Evolutionary conservation across 2,329 filamentous ascomycete species (phyloP).

Genomic region (Pseudohalonectria lignicola): DNA sequence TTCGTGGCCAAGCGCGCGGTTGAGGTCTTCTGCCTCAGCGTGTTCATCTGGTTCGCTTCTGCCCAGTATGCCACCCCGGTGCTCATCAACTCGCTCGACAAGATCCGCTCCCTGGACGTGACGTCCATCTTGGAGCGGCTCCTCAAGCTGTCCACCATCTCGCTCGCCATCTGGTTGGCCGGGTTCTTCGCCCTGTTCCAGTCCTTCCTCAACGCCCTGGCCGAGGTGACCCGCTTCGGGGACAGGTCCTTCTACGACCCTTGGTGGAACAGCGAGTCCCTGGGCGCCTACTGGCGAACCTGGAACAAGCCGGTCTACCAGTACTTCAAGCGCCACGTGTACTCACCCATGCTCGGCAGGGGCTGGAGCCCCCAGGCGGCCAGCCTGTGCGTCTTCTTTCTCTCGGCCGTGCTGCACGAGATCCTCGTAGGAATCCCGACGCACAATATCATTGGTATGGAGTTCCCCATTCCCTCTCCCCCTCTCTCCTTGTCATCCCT

Average conservation of each 20-base stretch:
- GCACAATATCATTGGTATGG: constrained; percentile 76
- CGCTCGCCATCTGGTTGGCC: constrained; percentile 90
- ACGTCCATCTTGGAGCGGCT: constrained; percentile 77
- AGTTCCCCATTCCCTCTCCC: too few relatives aligned
- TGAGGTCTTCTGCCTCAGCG: constrained; percentile 66
- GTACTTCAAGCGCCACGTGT: constrained; percentile 93
- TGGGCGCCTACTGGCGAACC: constrained; percentile 84
- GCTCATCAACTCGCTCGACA: constrained; percentile 78
- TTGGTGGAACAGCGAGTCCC: constrained; percentile 91
- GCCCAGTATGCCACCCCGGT: constrained; percentile 92
- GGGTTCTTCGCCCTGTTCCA: constrained; percentile 98
- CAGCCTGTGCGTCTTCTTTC: constrained; percentile 72
- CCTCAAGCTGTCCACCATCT: constrained; percentile 92
- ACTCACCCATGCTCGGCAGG: constrained; percentile 74
- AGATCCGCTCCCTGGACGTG: constrained; percentile 71
- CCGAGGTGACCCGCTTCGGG: constrained; percentile 80
- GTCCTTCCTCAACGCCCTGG: constrained; percentile 79
- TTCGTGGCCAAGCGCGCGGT: constrained; percentile 77
- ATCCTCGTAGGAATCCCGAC: constrained; percentile 88
- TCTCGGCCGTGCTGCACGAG: constrained; percentile 86
- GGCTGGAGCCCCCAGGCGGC: constrained; percentile 64
- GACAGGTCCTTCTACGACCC: constrained; percentile 93
- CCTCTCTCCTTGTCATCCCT: constrained; percentile 5
- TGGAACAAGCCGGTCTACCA: constrained; percentile 98
- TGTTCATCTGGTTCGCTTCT: constrained; percentile 91